Evolutionary conservation across 2,329 filamentous ascomycete genomes (phyloP), one percentile per base, ranked within the genome.

Genomic region (Ophiostoma australiae): DNA sequence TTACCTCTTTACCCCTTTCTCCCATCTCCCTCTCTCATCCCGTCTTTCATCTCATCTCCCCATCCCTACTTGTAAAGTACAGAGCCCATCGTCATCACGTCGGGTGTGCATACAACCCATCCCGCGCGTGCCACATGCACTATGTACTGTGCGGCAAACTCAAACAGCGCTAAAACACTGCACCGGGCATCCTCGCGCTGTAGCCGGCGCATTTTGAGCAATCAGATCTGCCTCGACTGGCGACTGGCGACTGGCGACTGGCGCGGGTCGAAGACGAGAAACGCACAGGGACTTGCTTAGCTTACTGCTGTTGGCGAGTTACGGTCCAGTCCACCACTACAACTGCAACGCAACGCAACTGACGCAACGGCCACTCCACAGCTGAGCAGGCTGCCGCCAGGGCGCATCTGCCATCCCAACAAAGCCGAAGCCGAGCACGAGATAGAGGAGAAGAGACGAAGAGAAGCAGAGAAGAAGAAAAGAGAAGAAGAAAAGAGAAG

Each of bases 91-190:
- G 8, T 23, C 52, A 10, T 31, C 27, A 31, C 27, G 27, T 31
- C 27, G 27, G 27, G 27, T 31, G 27, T 27, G 8, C n/a, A 23
- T 2, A 7, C 4, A 17, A 11, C 23, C 23, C 48, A 23, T 33
- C 3, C 33, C 52, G 55, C 31, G 39, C 27, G 20, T 41, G 48
- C 67, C 27, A 31, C 52, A 58, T 67, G 39, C 15, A 41, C 37
- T 39, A 20, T 44, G 66, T 69, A 71, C 68, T 67, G 70, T 69
- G 63, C 63, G 52, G 20, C 31, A 68, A 67, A n/a, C 35, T 31
- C 44, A 72, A 68, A 67, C 68, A 69, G 44, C 70, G 70, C 70
- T 67, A 72, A 69, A 66, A 61, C 48, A 35, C 58, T 44, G 41
- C 61, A 69, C 61, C 44, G 66, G 67, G 58, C 70, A 33, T 69